A percentile compares a stretch with the other conserved stretches of the same genome.
phyloP scores from a whole-genome alignment of 1,284 basidiomycete species.

The Trametes sp. region DNA sequence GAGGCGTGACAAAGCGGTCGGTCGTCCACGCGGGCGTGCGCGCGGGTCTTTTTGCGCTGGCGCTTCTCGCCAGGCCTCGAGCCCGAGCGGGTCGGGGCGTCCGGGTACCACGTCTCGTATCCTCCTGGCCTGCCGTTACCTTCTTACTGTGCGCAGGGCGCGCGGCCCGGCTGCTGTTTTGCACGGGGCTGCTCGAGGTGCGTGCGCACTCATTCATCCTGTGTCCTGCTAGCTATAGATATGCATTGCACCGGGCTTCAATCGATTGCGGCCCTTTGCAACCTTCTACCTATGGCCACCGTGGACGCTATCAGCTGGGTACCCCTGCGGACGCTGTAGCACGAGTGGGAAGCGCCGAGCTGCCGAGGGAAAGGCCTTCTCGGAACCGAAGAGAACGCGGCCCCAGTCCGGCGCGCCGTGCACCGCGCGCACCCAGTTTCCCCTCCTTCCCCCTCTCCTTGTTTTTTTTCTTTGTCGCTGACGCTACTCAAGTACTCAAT shows the following conservation, averaged over 20 bases:
- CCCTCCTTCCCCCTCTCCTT: neutral
- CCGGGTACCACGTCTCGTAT: neutral
- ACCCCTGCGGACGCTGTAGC: neutral
- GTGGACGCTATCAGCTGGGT: neutral
- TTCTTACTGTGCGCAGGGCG: too few species aligned
- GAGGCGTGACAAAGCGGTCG: slow-evolving; percentile 13
- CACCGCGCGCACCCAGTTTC: neutral
- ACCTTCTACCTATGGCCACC: too few species aligned
- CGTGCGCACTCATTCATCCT: neutral
- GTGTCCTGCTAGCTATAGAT: neutral
- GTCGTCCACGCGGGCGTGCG: neutral
- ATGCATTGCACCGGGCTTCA: too few species aligned
- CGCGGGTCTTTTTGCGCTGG: neutral
- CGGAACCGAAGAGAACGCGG: slow-evolving; percentile 17
- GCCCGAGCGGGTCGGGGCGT: neutral
- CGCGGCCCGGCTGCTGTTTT: too few species aligned
- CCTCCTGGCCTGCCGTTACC: too few species aligned
- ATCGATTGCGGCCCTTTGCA: too few species aligned
- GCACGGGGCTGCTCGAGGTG: neutral
- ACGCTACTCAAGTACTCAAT: neutral
- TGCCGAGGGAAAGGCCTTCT: slow-evolving; percentile 4
- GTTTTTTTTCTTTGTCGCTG: neutral
- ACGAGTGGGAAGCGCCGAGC: neutral
- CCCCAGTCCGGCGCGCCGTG: slow-evolving; percentile 1
- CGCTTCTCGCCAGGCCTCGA: neutral